Conservation (phyloP, 805 yeast genomes). For the Huiozyma sinensis region DNA sequence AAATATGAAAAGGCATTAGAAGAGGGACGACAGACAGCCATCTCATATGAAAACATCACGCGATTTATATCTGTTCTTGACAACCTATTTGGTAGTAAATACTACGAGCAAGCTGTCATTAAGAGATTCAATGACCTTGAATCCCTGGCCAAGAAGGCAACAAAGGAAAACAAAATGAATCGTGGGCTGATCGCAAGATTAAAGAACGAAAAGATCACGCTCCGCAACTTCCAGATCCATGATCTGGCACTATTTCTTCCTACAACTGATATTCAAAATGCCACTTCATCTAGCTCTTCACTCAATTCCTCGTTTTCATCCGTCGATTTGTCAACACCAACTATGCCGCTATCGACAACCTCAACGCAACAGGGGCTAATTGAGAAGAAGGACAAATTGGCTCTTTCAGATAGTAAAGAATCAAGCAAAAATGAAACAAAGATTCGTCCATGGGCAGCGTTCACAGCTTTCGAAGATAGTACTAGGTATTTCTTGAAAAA, state of each 20-base stretch:
- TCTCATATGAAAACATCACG: background rate
- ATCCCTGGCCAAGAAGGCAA: conserved; percentile 72
- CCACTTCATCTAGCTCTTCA: conserved; percentile 16
- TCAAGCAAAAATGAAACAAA: conserved; percentile 5
- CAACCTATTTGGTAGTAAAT: conserved; percentile 19
- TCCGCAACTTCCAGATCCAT: conserved; percentile 54
- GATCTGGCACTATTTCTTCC: conserved; percentile 83
- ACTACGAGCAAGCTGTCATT: conserved; percentile 38
- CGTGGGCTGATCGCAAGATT: conserved; percentile 20
- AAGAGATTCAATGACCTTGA: conserved; percentile 85
- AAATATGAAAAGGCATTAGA: conserved; percentile 7
- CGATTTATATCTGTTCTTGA: conserved; percentile 10
- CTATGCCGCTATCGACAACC: conserved; percentile 15
- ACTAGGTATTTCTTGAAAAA: conserved; percentile 69
- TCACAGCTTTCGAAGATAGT: conserved; percentile 63
- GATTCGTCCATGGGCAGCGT: conserved; percentile 81
- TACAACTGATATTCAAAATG: conserved; percentile 33
- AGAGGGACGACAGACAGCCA: background rate
- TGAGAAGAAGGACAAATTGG: background rate
- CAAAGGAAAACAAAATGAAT: conserved; percentile 41
- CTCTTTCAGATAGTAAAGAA: background rate
- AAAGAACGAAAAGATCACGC: conserved; percentile 42
- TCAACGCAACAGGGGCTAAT: background rate
- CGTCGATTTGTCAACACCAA: conserved; percentile 25
- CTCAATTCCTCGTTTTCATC: conserved; percentile 27